Evolutionary conservation across 306 rosid species (phyloP), one percentile per base, ranked within the genome.

Genomic region (Lathyrus oleraceus): DNA sequence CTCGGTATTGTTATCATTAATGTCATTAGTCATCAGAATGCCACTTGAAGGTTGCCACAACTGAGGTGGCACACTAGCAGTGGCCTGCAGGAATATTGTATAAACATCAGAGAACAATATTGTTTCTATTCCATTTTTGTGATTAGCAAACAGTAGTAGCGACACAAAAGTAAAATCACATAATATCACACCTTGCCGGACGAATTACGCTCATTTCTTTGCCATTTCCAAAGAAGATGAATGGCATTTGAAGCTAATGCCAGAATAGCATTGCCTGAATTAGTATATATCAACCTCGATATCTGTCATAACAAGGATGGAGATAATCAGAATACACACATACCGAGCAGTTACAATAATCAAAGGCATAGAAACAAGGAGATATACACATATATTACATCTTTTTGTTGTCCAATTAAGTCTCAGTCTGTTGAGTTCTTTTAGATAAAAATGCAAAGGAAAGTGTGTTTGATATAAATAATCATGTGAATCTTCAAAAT

Each of bases 31-130:
- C 98, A 92, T 92, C 74, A 90, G 69, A 73, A 90, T 92, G 83
- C 98, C 98, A 78, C 98, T 92, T 38, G 98, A 15, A 60, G 98
- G 98, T 75, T 92, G 98, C 98, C 96, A 93, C 74, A 90, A 81
- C 80, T 88, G 96, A 60, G 98, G 98, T 19, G 70, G 77, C 61
- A 85, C 86, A 72, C 74, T 85, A 43, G 98, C 98, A 69, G 90
- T 90, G 53, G 96, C 98, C 98, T 93, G 83, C 66, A 84, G 25
- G 48, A 83, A 27, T 51, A 63, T 25, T 69, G 67, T 63, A 76
- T 58, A 35, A 45, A 72, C 59, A 74, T 49, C 36, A 79, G 72
- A 72, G 51, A 66, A 82, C 65, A 53, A 52, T 6, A 14, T 9
- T 40, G 73, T 42, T 45, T 16, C 10, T 10, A 60, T 72, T 20